phyloP scores from a whole-genome alignment of 306 rosid genomes.

The Herpetospermum pedunculosum region DNA sequence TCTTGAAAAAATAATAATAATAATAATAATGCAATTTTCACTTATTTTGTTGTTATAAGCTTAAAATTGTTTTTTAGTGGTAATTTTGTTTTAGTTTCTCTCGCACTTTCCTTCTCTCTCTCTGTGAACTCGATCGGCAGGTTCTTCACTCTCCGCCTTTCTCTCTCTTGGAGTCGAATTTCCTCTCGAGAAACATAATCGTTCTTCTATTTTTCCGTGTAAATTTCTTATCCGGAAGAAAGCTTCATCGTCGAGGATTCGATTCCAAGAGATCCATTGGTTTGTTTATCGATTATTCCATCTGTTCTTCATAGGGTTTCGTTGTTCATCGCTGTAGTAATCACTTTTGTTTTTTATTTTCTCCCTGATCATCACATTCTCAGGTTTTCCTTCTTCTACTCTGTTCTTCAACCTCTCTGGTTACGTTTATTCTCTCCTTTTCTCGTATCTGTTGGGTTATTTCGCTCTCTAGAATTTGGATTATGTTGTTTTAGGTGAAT shows the following conservation, averaged over 20 bases:
- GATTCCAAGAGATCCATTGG: slow-evolving; percentile 18
- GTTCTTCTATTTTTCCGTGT: neutral
- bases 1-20: no score
- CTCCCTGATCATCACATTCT: neutral
- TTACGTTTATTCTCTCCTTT: neutral
- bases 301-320: slow-evolving; percentile 38
- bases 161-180: slow-evolving; percentile 43
- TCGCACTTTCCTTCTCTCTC: slow-evolving; percentile 2
- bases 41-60: no score
- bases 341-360: neutral
- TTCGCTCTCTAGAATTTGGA: slow-evolving; percentile 9
- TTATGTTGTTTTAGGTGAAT: slow-evolving; percentile 16
- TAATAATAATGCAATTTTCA: no score
- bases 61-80: neutral
- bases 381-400: neutral
- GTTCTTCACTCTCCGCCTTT: slow-evolving; percentile 5
- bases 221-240: neutral
- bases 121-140: slow-evolving; percentile 54
- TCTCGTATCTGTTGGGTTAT: neutral
- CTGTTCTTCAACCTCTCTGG: slow-evolving; percentile 5
- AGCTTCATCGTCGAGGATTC: slow-evolving; percentile 22
- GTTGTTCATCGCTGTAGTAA: neutral
- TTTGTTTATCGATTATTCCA: slow-evolving; percentile 16
- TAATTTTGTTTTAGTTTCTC: slow-evolving; percentile 5
- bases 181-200: slow-evolving; percentile 13